Percentiles rank a stretch among this genome's conserved stretches.
phyloP scores from a whole-genome alignment of 2,329 filamentous ascomycete genomes.

The Aspergillus carbonarius region DNA sequence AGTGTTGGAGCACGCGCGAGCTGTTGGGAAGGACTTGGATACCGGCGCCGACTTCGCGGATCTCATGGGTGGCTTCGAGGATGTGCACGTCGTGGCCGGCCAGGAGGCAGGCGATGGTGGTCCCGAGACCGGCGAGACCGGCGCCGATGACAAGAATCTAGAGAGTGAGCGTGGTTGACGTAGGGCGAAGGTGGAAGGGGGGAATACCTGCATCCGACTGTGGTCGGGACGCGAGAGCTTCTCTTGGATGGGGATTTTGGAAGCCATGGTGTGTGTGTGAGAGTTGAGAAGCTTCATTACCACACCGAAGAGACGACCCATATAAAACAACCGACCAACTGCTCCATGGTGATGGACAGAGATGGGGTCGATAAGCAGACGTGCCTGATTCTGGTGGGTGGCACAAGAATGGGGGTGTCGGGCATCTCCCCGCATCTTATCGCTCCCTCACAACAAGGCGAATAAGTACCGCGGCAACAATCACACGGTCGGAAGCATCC shows the following conservation, averaged over 20 bases:
- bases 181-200: neutral
- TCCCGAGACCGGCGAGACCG: slow-evolving; percentile 28
- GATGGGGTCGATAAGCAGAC: too few relatives aligned
- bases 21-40: slow-evolving; percentile 32
- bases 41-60: slow-evolving; percentile 30
- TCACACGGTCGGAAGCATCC: neutral
- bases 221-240: slow-evolving; percentile 44
- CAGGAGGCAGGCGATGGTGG: slow-evolving; percentile 26
- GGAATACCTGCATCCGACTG: slow-evolving; percentile 44
- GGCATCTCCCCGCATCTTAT: too few relatives aligned
- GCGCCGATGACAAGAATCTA: slow-evolving; percentile 38
- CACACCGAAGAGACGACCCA: too few relatives aligned
- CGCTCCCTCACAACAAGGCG: neutral
- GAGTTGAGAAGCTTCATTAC: neutral
- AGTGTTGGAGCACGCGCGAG: slow-evolving; percentile 31
- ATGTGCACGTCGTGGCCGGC: slow-evolving; percentile 27
- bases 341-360: too few relatives aligned
- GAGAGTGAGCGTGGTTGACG: neutral
- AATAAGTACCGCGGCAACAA: neutral
- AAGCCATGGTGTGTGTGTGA: slow-evolving; percentile 23
- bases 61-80: slow-evolving; percentile 25
- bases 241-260: slow-evolving; percentile 50
- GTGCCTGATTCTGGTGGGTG: too few relatives aligned
- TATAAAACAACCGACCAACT: neutral
- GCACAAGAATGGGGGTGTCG: too few relatives aligned